Percentiles rank a stretch among this genome's conserved stretches.
Evolutionary conservation across 257 asterid genomes (phyloP).

Genomic region (Marsdenia floribunda): DNA sequence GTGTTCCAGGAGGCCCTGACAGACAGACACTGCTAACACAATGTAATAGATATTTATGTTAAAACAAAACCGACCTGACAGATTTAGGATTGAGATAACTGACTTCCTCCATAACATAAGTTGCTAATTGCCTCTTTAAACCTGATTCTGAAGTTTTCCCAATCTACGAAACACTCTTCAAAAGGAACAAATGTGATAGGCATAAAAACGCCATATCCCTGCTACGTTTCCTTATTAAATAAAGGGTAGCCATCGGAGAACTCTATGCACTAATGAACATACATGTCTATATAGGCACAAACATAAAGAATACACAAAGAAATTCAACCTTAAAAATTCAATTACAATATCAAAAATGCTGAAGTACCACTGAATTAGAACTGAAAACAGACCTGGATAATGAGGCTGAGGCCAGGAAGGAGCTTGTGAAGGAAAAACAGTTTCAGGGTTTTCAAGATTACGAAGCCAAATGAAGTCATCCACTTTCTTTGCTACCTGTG

Average conservation of each 20-base stretch:
- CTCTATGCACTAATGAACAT: not conserved
- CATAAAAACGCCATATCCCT: not conserved
- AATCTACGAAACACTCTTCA: not conserved
- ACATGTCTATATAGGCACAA: not conserved
- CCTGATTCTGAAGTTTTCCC: not conserved
- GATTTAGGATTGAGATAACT: not conserved
- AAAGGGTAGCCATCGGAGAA: not conserved
- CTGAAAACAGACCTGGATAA: slow-evolving; percentile 48
- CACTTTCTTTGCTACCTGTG: slow-evolving; percentile 50
- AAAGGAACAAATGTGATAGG: not conserved
- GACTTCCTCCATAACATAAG: not conserved
- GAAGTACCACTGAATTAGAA: not conserved
- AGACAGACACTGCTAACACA: not conserved
- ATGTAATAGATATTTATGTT: not conserved
- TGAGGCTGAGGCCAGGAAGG: slow-evolving; percentile 81
- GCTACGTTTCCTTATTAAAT: not conserved
- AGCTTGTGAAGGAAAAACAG: slow-evolving; percentile 20
- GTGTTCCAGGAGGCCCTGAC: too few species aligned
- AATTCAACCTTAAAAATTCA: not conserved
- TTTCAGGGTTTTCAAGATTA: slow-evolving; percentile 52
- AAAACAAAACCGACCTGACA: not conserved
- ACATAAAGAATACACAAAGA: not conserved
- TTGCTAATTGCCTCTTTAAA: not conserved
- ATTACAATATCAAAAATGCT: not conserved
- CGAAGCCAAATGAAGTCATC: slow-evolving; percentile 87